Evolutionary conservation across 164 flowering plant genomes (phyloP), one percentile per base, ranked within the genome.

Genomic region (Vitis labrusca): DNA sequence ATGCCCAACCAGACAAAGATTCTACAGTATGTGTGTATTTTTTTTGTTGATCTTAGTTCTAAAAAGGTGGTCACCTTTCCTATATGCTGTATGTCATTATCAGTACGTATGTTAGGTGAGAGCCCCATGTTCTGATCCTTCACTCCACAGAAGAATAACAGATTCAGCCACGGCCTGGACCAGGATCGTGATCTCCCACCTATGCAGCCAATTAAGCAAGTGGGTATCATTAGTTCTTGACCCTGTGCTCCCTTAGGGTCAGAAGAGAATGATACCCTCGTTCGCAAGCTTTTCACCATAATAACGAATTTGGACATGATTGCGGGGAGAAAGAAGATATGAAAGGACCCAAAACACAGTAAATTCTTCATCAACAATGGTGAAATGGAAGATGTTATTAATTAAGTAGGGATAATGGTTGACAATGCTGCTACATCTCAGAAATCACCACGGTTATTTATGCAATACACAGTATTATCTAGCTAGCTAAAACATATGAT

Each of bases 361-460:
- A 23, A 23, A 23, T 23, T 23, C 27, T 23, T 23, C 27, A 23
- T 23, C 27, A 23, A 23, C 27, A 23, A 23, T 23, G 17, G 15
- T 6, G 60, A 73, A 48, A 68, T 65, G 66, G 69, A 68, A 61
- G 71, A 79, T 68, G 69, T 73, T 52, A 59, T 53, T 66, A 56
- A 76, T 71, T 70, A 68, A 30, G 65, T 64, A 55, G 49, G 50
- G 69, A 73, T 76, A 63, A 66, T 50, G 77, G 53, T 59, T 77
- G 83, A 75, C 64, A 77, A 75, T 66, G 69, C 72, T 79, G 77
- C 59, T 63, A 74, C 76, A 67, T 49, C 76, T 74, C 69, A 65
- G 6, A 58, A 62, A 47, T 68, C 59, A 29, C 51, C 53, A 10
- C 3, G 48, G 60, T 59, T 48, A 47, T 53, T 53, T 59, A 64